Evolutionary conservation across 257 asterid genomes (phyloP).

Genomic region (Solanum clarkiae): DNA sequence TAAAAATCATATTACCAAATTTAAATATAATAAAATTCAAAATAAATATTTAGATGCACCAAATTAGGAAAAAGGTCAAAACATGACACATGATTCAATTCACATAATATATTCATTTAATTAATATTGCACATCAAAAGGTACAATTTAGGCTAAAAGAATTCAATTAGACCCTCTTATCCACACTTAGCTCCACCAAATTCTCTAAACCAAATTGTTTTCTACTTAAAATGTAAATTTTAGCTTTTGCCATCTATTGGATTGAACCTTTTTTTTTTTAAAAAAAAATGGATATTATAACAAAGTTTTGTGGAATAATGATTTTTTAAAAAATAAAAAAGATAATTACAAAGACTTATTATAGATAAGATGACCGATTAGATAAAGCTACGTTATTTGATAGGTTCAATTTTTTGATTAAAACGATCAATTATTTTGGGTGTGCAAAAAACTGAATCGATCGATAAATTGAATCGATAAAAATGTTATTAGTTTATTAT

Average conservation of each 20-base stretch:
- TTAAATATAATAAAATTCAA: not conserved
- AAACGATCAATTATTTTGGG: not conserved
- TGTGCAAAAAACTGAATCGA: too few relatives aligned
- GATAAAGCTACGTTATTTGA: not conserved
- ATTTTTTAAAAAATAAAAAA: not conserved
- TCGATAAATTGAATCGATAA: too few relatives aligned
- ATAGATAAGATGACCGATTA: not conserved
- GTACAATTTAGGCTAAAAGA: not conserved
- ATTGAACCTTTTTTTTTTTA: not conserved
- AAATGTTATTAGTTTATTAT: too few relatives aligned
- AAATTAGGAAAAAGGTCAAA: not conserved
- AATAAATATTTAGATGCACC: not conserved
- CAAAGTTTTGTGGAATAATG: not conserved
- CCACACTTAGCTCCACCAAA: not conserved
- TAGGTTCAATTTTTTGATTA: not conserved
- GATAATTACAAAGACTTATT: not conserved
- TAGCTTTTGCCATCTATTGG: not conserved
- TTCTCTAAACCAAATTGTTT: not conserved
- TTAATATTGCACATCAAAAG: not conserved
- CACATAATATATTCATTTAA: not conserved
- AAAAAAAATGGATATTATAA: too few relatives aligned
- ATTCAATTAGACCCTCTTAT: not conserved
- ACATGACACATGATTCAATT: not conserved
- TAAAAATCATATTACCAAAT: too few relatives aligned
- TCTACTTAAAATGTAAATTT: not conserved